Evolutionary conservation across 2,329 filamentous ascomycete species (phyloP).

Genomic region (Aspergillus unguis): DNA sequence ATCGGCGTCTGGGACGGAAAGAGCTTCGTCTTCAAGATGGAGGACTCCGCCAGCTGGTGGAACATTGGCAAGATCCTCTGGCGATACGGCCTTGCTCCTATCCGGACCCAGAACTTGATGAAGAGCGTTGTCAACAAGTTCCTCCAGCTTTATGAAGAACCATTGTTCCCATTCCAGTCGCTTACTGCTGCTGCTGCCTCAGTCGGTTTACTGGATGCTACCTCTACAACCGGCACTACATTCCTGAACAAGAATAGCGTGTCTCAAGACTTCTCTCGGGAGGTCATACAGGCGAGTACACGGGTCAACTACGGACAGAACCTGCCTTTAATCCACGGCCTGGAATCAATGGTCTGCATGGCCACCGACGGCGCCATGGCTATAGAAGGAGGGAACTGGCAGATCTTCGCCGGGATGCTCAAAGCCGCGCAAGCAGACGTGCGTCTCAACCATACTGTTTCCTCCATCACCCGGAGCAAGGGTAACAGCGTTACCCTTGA

Average conservation of each 20-base stretch:
- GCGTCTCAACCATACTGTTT: conserved; percentile 65
- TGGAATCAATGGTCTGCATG: conserved; percentile 91
- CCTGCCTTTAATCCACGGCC: conserved; percentile 75
- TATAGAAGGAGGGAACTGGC: conserved; percentile 85
- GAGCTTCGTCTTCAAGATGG: conserved; percentile 65
- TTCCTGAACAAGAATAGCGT: conserved; percentile 68
- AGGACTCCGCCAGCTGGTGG: conserved; percentile 69
- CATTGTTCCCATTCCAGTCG: conserved; percentile 79
- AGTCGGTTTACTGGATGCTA: conserved; percentile 64
- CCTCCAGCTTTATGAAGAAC: conserved; percentile 72
- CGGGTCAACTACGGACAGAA: conserved; percentile 95
- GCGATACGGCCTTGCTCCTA: conserved; percentile 78
- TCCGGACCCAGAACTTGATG: conserved; percentile 70
- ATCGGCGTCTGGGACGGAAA: conserved; percentile 84
- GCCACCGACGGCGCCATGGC: conserved; percentile 78
- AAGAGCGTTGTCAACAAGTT: conserved; percentile 69
- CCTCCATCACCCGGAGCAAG: conserved; percentile 49
- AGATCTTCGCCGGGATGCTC: conserved; percentile 84
- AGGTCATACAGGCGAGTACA: conserved; percentile 86
- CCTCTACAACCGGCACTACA: conserved; percentile 68
- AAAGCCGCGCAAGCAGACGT: conserved; percentile 60
- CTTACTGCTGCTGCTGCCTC: conserved; percentile 66
- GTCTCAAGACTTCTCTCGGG: conserved; percentile 63
- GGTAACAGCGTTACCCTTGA: conserved; percentile 47
- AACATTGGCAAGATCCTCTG: conserved; percentile 74